phyloP scores from a whole-genome alignment of 495 filamentous ascomycete genomes.

The Penicilliopsis zonata region DNA sequence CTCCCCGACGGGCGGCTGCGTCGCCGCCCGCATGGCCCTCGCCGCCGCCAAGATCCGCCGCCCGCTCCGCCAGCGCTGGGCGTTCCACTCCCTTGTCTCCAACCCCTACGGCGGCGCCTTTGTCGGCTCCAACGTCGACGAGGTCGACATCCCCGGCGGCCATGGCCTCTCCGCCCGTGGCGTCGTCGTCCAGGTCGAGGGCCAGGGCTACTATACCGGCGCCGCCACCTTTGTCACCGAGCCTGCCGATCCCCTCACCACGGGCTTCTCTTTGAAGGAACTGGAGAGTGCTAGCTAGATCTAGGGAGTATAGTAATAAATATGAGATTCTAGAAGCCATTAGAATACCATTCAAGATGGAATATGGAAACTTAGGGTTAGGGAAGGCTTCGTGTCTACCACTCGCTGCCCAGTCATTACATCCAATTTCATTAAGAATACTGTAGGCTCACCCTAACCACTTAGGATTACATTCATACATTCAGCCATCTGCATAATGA shows the following conservation, averaged over 20 bases:
- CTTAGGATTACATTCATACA: too few relatives aligned
- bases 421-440: too few relatives aligned
- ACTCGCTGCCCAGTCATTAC: too few relatives aligned
- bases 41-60: conserved; percentile 9
- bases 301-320: too few relatives aligned
- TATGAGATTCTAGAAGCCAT: too few relatives aligned
- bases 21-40: conserved; percentile 12
- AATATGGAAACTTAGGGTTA: too few relatives aligned
- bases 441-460: too few relatives aligned
- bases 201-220: conserved; percentile 8
- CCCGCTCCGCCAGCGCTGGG: conserved; percentile 6
- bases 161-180: not conserved
- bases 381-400: too few relatives aligned
- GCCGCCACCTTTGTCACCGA: conserved; percentile 6
- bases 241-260: conserved; percentile 5
- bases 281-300: too few relatives aligned
- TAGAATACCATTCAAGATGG: too few relatives aligned
- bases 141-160: not conserved
- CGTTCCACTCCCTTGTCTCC: conserved; percentile 11
- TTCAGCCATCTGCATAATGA: too few relatives aligned
- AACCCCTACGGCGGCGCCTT: conserved; percentile 1
- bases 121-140: not conserved
- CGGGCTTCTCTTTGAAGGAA: conserved; percentile 6
- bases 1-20: conserved; percentile 16
- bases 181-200: conserved; percentile 7